Evolutionary conservation across 1,284 basidiomycete species (phyloP), one percentile per base, ranked within the genome.

Genomic region (Wallemia ichthyophaga): DNA sequence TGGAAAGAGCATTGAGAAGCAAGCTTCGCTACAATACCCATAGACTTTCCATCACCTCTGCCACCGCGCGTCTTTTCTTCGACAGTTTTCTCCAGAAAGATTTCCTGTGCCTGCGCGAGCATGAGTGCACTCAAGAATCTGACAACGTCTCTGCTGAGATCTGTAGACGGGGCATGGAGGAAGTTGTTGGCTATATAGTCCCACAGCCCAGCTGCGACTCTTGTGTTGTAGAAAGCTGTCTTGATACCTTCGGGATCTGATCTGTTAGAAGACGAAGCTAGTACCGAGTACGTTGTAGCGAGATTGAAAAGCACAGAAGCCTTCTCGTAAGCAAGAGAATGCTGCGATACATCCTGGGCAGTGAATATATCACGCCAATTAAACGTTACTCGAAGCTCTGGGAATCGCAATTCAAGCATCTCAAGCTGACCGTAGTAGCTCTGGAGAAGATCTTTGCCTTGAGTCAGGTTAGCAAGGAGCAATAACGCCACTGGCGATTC

Each of bases 121-220:
- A 87, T 85, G 63, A 94, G 65, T 24, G 79, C 80, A 17, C 88
- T 81, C 27, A 96, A 74, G 63, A 92, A 85, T 69, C 92, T 91
- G 73, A 98, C 78, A 58, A 98, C 85, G 61, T 96, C 91, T 26
- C 87, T 78, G 67, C 83, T 84, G 59, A 98, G 78, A 71, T 98
- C 94, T 1, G 87, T 94, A n/a, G 85, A 91, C 0, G 94, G 94
- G 0, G 94, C 94, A 67, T 98, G 94, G 0, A 98, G 73, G 70
- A 99, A 98, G 75, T 98, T 98, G 70, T 98, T 92, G 72, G 96
- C 96, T 75, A 99, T 92, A 69, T 98, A 98, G 11, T 82, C 87
- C 66, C 96, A 78, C 87, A 98, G 94, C 24, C 94, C 94, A 0
- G 92, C 87, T 31, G 85, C 82, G n/a, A 85, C 82, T 21, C 85